These are phyloP conservation scores for Debaryomycetaceae sp. DNA, from an alignment of 1,139 yeast species.

Conservation along the genomic window DNA sequence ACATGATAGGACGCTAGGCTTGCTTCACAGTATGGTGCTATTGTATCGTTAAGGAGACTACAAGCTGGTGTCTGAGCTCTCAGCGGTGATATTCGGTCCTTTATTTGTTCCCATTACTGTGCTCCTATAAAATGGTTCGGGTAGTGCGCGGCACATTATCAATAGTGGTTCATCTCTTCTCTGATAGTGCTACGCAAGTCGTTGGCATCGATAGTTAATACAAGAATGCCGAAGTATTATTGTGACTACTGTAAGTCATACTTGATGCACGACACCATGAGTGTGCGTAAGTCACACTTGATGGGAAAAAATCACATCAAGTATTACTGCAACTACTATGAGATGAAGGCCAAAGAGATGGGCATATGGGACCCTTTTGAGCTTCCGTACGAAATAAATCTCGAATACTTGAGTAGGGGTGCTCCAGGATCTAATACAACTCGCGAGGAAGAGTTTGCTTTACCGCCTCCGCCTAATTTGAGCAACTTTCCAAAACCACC, in stretches of 20 bases:
- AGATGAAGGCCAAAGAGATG: slow-evolving; percentile 48
- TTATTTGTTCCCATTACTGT: no score
- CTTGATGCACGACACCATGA: slow-evolving; percentile 82
- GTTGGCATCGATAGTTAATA: background rate
- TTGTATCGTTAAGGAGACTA: no score
- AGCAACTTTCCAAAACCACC: slow-evolving; percentile 34
- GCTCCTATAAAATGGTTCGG: background rate
- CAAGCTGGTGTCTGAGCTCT: no score
- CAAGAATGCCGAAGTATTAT: slow-evolving; percentile 55
- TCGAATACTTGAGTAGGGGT: slow-evolving; percentile 35
- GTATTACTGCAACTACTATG: slow-evolving; percentile 75
- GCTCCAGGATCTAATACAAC: slow-evolving; percentile 38
- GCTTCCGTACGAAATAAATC: slow-evolving; percentile 37
- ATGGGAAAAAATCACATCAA: slow-evolving; percentile 77
- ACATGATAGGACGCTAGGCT: no score
- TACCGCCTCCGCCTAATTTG: slow-evolving; percentile 36
- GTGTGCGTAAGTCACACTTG: slow-evolving; percentile 82
- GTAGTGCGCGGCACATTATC: background rate
- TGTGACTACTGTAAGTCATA: slow-evolving; percentile 88
- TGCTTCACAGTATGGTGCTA: no score
- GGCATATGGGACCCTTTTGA: slow-evolving; percentile 43
- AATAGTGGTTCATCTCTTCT: no score
- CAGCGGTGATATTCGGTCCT: no score
- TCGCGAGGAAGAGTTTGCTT: slow-evolving; percentile 13
- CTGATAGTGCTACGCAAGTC: no score